Percentiles rank a stretch among this genome's conserved stretches.
phyloP scores from a whole-genome alignment of 345 rosid genomes.

The Durio zibethinus region DNA sequence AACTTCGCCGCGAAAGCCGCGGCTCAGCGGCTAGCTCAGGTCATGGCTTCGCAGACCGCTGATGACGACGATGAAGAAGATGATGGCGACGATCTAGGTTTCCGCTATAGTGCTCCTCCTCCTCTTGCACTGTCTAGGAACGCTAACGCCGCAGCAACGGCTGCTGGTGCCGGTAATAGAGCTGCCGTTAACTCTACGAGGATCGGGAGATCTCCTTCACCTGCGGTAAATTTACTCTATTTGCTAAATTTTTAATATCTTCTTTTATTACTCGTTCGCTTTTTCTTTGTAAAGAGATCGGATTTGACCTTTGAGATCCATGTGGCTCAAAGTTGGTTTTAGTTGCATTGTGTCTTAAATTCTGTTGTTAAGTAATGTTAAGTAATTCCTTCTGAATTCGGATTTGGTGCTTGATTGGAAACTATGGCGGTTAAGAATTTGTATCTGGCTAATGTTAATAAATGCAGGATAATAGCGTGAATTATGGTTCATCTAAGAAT shows the following conservation, averaged over 20 bases:
- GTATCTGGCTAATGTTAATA: background rate
- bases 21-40: slow-evolving; percentile 95
- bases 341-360: slow-evolving; percentile 2
- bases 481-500: background rate
- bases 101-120: slow-evolving; percentile 85
- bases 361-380: background rate
- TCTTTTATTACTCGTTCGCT: background rate
- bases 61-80: slow-evolving; percentile 72
- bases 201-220: slow-evolving; percentile 81
- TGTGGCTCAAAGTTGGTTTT: background rate
- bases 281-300: background rate
- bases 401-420: background rate
- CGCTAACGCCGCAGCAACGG: slow-evolving; percentile 17
- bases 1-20: slow-evolving; percentile 97
- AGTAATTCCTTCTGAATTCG: background rate
- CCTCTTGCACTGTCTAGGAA: slow-evolving; percentile 65
- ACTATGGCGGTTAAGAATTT: background rate
- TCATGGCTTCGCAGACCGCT: slow-evolving; percentile 96
- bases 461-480: slow-evolving; percentile 15
- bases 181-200: slow-evolving; percentile 41
- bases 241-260: background rate
- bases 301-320: background rate
- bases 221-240: slow-evolving; percentile 50
- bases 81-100: slow-evolving; percentile 66
- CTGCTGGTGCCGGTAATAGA: slow-evolving; percentile 10